These are phyloP conservation scores for Chondrus crispus DNA, from an alignment of 23 red algal species.

Conservation along the genomic window DNA sequence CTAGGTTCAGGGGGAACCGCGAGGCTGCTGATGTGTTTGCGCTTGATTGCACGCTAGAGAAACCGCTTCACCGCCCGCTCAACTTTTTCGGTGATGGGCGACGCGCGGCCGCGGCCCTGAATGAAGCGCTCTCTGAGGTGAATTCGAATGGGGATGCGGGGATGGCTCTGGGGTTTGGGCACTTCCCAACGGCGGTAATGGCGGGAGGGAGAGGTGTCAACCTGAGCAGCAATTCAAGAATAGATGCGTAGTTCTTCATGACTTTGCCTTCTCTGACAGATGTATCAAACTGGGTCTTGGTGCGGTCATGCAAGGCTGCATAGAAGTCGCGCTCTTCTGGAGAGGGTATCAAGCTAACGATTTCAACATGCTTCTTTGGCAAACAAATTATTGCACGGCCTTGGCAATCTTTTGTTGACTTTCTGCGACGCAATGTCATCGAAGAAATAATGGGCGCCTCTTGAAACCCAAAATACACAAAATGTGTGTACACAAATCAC, in stretches of 20 bases:
- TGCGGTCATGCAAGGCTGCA: slow-evolving; percentile 26
- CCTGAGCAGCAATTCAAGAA: slow-evolving; percentile 68
- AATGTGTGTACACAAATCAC: too few relatives aligned
- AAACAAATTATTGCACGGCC: slow-evolving; percentile 51
- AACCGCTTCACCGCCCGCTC: slow-evolving; percentile 49
- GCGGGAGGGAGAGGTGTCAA: too few relatives aligned
- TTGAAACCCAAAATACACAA: too few relatives aligned
- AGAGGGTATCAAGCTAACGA: slow-evolving; percentile 27
- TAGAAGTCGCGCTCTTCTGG: slow-evolving; percentile 69
- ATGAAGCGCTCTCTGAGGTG: too few relatives aligned
- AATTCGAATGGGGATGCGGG: too few relatives aligned
- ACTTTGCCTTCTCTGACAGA: slow-evolving; percentile 45
- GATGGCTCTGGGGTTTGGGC: slow-evolving; percentile 16
- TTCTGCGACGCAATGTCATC: slow-evolving; percentile 55
- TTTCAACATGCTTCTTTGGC: slow-evolving; percentile 23
- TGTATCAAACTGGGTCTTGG: slow-evolving; percentile 53
- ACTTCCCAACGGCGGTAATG: slow-evolving; percentile 43
- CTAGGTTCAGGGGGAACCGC: neutral
- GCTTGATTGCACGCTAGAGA: slow-evolving; percentile 35
- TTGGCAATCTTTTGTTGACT: slow-evolving; percentile 11
- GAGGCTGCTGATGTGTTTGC: too few relatives aligned
- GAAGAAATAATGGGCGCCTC: slow-evolving; percentile 72
- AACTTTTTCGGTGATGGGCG: slow-evolving; percentile 63
- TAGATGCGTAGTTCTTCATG: slow-evolving; percentile 57
- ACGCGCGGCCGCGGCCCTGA: neutral